Base-by-base conservation (phyloP, 2,329 filamentous ascomycete genomes). In the Botrytis squamosa region DNA sequence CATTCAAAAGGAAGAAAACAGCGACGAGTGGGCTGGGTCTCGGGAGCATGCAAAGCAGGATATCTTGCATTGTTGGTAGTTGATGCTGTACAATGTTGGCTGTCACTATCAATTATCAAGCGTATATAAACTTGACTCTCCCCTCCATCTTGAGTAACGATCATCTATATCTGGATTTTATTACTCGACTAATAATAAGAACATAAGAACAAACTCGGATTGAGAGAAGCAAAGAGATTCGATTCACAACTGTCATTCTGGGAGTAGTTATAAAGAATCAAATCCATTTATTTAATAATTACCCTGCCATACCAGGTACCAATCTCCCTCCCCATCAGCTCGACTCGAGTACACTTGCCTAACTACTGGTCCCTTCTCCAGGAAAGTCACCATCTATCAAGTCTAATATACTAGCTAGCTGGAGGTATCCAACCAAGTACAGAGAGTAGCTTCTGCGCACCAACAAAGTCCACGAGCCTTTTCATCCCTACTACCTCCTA, bases 141-240 rank as follows among this genome's bases (percentile, higher is more conserved):
- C 65, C 33, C 65, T 55, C 65, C 52, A 16, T 40, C 65, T 67
- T 67, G 44, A 67, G 65, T 67, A 67, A 67, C 44, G 33, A 55
- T 67, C 65, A 36, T 67, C 33, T 42, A 64, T 64, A 64, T 64
- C 38, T 64, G 22, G 40, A 44, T 46, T 14, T 16, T 16, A 14
- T 55, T 7, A 16, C 49, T n/a, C 49, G 49, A 52, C 40, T 40
- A 33, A 33, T 29, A 8, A 33, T 12, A 8, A 33, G 12, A 12
- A n/a, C 1, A 14, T 12, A 8, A 33, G 12, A 12, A n/a, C 1
- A 14, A 2, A 12, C 4, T 52, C 22, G 2, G 8, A 5, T 63
- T 25, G 22, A 5, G n/a, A 22, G 57, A 36, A 22, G 4, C 8
- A 60, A 22, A 14, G 10, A 25, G 59, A 62, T 40, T 40, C 38